A percentile compares a stretch with the other conserved stretches of the same genome.
phyloP scores from a whole-genome alignment of 2,329 filamentous ascomycete genomes.

The Capronia americana region DNA sequence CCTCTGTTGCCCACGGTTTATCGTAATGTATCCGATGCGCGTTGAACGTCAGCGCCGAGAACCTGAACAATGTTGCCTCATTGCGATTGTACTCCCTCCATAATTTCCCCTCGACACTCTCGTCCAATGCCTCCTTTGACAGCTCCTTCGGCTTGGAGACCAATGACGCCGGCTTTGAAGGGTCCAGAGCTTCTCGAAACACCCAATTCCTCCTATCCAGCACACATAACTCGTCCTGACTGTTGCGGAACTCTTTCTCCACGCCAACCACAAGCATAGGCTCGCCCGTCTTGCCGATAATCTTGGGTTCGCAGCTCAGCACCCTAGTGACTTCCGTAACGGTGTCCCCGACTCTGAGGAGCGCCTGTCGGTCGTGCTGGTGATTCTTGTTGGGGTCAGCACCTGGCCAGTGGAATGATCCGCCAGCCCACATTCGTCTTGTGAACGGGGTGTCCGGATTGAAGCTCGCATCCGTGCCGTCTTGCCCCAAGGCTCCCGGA shows the following conservation, averaged over 20 bases:
- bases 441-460: conserved; percentile 67
- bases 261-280: conserved; percentile 71
- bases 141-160: conserved; percentile 36
- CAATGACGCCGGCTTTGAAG: conserved; percentile 28
- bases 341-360: conserved; percentile 61
- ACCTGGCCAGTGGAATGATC: conserved; percentile 61
- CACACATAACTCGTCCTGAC: conserved; percentile 53
- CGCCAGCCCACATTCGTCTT: conserved; percentile 72
- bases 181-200: conserved; percentile 49
- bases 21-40: conserved; percentile 55
- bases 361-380: conserved; percentile 42
- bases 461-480: conserved; percentile 67
- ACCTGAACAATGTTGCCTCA: conserved; percentile 51
- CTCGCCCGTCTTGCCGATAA: conserved; percentile 59
- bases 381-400: conserved; percentile 26
- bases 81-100: conserved; percentile 47
- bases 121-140: conserved; percentile 32
- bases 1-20: conserved; percentile 50
- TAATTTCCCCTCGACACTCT: conserved; percentile 35
- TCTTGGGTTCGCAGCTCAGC: conserved; percentile 61
- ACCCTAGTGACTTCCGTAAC: conserved; percentile 64
- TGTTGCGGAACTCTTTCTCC: conserved; percentile 64
- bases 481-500: conserved; percentile 61
- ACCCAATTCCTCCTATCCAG: conserved; percentile 62
- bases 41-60: conserved; percentile 54